These are phyloP conservation scores for Metschnikowia chrysomelidarum DNA, from an alignment of 805 yeast genomes.

Conservation along the genomic window DNA sequence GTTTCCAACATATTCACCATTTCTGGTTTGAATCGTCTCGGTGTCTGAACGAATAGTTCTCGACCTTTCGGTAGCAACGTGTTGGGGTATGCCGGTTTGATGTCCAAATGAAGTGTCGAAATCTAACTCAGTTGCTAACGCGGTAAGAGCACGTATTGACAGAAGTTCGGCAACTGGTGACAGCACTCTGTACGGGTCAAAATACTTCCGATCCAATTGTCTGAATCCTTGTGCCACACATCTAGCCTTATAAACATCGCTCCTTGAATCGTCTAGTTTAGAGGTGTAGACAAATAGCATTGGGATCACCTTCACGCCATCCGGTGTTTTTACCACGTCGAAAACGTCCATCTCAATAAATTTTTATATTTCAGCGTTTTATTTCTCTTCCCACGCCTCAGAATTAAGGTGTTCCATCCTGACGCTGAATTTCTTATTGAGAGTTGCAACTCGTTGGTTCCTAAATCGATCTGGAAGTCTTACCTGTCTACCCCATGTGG, in stretches of 20 bases:
- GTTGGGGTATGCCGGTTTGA: conserved; percentile 1
- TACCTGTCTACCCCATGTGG: no score
- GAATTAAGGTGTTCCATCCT: no score
- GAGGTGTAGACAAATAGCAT: not conserved
- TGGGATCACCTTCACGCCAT: not conserved
- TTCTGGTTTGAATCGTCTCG: not conserved
- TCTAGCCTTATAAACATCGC: conserved; percentile 2
- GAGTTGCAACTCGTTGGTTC: no score
- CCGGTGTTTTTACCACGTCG: not conserved
- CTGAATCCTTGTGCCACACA: conserved; percentile 2
- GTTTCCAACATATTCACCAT: no score
- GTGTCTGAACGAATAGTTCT: not conserved
- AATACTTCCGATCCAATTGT: not conserved
- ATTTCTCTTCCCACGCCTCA: not conserved
- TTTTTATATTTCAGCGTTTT: not conserved
- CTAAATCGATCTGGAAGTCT: no score
- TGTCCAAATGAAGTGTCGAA: not conserved
- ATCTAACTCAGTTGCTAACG: not conserved
- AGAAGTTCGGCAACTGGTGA: not conserved
- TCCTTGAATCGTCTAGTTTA: conserved; percentile 1
- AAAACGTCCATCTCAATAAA: conserved; percentile 1
- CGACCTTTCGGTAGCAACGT: not conserved
- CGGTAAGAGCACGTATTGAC: no score
- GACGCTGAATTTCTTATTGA: no score
- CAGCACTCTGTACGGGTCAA: not conserved